Base-by-base conservation (phyloP, 1,284 basidiomycete genomes). In the Tremellales sp. region DNA sequence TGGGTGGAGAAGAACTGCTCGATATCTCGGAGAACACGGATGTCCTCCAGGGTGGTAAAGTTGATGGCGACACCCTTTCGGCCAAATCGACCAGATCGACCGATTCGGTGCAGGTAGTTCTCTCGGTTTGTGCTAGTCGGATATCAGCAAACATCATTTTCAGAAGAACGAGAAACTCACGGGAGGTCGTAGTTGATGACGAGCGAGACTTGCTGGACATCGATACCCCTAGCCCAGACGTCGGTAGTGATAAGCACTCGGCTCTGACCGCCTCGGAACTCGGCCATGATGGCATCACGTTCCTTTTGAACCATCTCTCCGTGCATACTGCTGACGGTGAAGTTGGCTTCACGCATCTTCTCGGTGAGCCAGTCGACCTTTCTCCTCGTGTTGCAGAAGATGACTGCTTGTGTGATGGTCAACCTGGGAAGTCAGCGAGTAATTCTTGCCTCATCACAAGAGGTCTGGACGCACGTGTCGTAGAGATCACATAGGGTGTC, bases 291-390 rank as follows among this genome's bases (percentile, higher is more conserved):
- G 27, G 91, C 87, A 61, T 99, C 96, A 58, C 94, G 85, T 75
- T 98, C 93, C 75, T 94, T 94, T 75, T 99, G 96, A 12, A 86
- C 87, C 94, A 97, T 97, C 75, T 98, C 94, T 52, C 96, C 96
- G 62, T 73, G 72, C 89, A 93, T 91, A n/a, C 86, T 87, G 21
- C 88, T 89, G 23, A 96, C 92, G 17, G 93, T 97, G 67, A 97
- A 97, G 75, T 96, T 94, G 29, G 90, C 89, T 43, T 87, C 85
- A 51, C 91, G 85, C 89, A 99, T 93, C 77, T 98, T 98, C 76
- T 97, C 92, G 35, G 94, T 96, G 49, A 99, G 74, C 94, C 96
- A 99, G 72, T 99, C 96, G 51, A 98, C 94, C 85, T 99, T 99
- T 77, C 94, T 82, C 62, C 91, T 81, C 4, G 94, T 98, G 78